Conservation (phyloP, 176 grass and related monocot genomes). For the Phragmites australis region DNA sequence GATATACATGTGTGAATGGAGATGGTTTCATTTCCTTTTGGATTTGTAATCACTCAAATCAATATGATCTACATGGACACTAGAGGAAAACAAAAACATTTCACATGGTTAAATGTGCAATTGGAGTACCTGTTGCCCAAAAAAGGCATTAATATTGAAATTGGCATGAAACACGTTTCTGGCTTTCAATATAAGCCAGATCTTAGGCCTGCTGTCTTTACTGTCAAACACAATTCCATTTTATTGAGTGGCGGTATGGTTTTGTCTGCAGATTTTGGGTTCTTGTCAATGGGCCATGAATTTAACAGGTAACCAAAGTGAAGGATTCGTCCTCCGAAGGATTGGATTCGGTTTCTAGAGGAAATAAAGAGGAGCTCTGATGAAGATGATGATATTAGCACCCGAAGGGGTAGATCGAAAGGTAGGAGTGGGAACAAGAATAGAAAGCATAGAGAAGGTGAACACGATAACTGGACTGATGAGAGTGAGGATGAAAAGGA, state of each 20-base stretch:
- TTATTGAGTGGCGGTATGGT: background rate
- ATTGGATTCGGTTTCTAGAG: slow-evolving; percentile 84
- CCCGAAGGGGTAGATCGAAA: slow-evolving; percentile 21
- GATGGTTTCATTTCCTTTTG: background rate
- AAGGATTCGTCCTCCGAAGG: slow-evolving; percentile 53
- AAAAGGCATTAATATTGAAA: background rate
- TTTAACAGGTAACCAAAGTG: slow-evolving; percentile 66
- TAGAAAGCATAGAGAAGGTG: slow-evolving; percentile 34
- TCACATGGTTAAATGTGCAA: background rate
- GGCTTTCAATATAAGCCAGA: background rate
- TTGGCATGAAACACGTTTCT: background rate
- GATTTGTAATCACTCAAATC: background rate
- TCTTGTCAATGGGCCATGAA: slow-evolving; percentile 72
- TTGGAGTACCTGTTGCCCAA: background rate
- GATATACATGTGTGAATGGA: background rate
- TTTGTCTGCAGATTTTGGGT: slow-evolving; percentile 77
- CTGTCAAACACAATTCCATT: background rate
- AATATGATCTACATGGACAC: background rate
- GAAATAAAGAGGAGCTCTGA: slow-evolving; percentile 28
- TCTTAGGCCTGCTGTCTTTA: background rate
- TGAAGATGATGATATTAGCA: slow-evolving; percentile 44
- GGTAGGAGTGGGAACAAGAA: slow-evolving; percentile 24
- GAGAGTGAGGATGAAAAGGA: slow-evolving; percentile 57
- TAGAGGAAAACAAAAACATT: background rate
- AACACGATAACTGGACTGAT: slow-evolving; percentile 67